Conservation (phyloP, 2,329 filamentous ascomycete genomes). For the Pseudocercospora eumusae region DNA sequence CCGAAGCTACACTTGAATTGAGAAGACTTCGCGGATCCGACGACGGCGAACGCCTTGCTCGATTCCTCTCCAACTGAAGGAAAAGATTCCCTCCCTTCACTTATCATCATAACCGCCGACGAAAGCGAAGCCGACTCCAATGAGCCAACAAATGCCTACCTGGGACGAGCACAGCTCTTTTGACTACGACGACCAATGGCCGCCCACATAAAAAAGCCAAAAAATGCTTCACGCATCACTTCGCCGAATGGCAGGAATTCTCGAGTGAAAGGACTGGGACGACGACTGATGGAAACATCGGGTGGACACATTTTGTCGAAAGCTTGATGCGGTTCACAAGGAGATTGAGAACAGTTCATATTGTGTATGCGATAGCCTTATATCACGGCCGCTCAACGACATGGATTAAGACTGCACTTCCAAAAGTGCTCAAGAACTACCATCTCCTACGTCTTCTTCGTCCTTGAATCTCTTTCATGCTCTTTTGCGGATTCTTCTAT, state of each 20-base stretch:
- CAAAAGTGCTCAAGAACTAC: not conserved
- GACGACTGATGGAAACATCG: not conserved
- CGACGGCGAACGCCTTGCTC: slow-evolving; percentile 19
- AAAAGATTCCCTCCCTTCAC: not conserved
- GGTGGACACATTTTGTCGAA: not conserved
- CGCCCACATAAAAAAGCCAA: not conserved
- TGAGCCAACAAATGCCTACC: not conserved
- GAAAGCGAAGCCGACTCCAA: not conserved
- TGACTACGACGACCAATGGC: not conserved
- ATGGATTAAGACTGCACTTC: not conserved
- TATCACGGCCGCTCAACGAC: not conserved
- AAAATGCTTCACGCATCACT: slow-evolving; percentile 5
- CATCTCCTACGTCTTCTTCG: not conserved
- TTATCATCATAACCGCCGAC: not conserved
- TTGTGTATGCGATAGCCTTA: not conserved
- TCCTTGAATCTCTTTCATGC: not conserved
- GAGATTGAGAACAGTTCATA: not conserved
- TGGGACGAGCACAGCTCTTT: not conserved
- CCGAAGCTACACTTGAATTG: slow-evolving; percentile 5
- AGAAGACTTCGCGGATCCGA: slow-evolving; percentile 9
- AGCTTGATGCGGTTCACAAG: not conserved
- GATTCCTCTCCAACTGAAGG: slow-evolving; percentile 22
- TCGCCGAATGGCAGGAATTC: not conserved
- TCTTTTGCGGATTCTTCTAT: not conserved
- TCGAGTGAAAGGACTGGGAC: not conserved